phyloP scores from a whole-genome alignment of 2,329 filamentous ascomycete species.

The Exophiala lecanii-corni region DNA sequence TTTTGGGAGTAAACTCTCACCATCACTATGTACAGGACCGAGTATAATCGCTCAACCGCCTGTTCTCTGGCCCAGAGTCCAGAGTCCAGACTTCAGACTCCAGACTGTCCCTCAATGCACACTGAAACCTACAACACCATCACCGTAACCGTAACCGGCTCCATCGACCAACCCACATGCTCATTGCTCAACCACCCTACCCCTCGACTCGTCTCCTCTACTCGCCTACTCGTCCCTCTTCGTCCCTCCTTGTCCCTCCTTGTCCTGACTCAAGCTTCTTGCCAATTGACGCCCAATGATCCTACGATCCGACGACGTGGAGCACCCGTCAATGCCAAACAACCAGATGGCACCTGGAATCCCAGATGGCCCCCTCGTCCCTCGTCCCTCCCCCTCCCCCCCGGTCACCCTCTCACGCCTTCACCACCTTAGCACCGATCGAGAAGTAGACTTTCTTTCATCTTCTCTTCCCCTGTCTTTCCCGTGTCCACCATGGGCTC shows the following conservation, averaged over 20 bases:
- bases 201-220: not conserved
- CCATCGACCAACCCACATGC: not conserved
- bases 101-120: not conserved
- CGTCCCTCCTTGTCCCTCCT: not conserved
- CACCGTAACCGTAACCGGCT: too few relatives aligned
- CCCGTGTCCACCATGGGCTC: not conserved
- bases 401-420: too few relatives aligned
- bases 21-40: too few relatives aligned
- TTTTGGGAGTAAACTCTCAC: slow-evolving; percentile 17
- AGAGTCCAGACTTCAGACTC: too few relatives aligned
- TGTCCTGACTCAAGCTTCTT: not conserved
- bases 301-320: not conserved
- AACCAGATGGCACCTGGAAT: too few relatives aligned
- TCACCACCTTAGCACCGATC: not conserved
- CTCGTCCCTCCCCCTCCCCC: not conserved
- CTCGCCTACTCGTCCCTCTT: not conserved
- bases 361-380: not conserved
- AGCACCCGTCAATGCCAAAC: not conserved
- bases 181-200: not conserved
- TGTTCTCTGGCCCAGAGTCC: too few relatives aligned
- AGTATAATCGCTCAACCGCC: slow-evolving; percentile 18
- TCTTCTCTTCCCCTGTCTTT: slow-evolving; percentile 1
- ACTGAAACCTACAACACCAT: not conserved
- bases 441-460: not conserved
- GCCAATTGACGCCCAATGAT: slow-evolving; percentile 1